A percentile compares a stretch with the other conserved stretches of the same genome.
Evolutionary conservation across 768 basidiomycete genomes (phyloP).

Genomic region (Rhizopogon roseolus): DNA sequence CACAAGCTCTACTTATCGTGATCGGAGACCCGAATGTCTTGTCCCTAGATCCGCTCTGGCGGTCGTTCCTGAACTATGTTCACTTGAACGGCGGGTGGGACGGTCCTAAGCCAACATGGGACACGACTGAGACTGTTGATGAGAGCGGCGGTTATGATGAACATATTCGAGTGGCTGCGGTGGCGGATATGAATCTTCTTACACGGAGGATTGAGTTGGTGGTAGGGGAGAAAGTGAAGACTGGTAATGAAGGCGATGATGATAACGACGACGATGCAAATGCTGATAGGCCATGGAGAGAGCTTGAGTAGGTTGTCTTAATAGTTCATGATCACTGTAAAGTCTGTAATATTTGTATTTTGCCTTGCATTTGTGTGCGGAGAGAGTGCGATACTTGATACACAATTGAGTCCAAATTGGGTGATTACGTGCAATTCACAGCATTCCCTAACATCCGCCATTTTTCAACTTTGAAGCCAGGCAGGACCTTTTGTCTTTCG

Average conservation of each 20-base stretch:
- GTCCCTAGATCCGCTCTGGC: constrained; percentile 60
- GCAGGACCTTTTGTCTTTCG: neutral
- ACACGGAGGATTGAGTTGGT: constrained; percentile 29
- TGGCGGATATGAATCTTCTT: constrained; percentile 40
- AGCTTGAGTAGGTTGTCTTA: constrained; percentile 26
- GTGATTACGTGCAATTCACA: neutral
- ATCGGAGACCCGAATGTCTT: constrained; percentile 57
- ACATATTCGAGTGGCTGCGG: constrained; percentile 24
- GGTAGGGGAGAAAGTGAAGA: constrained; percentile 17
- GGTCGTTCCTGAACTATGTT: constrained; percentile 56
- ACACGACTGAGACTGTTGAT: constrained; percentile 22
- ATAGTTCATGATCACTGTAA: too few species aligned
- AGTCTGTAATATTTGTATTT: neutral
- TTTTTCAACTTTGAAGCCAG: neutral
- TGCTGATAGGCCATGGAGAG: constrained; percentile 39
- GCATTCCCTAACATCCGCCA: neutral
- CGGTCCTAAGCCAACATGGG: constrained; percentile 9
- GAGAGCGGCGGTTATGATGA: constrained; percentile 37
- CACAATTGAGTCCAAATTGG: neutral
- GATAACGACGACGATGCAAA: constrained; percentile 19
- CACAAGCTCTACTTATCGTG: constrained; percentile 54
- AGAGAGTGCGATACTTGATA: neutral
- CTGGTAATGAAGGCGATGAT: constrained; percentile 9
- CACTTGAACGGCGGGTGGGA: constrained; percentile 48
- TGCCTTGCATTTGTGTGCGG: neutral